Conservation (phyloP, 2,329 filamentous ascomycete species). For the Thelonectria blattea region DNA sequence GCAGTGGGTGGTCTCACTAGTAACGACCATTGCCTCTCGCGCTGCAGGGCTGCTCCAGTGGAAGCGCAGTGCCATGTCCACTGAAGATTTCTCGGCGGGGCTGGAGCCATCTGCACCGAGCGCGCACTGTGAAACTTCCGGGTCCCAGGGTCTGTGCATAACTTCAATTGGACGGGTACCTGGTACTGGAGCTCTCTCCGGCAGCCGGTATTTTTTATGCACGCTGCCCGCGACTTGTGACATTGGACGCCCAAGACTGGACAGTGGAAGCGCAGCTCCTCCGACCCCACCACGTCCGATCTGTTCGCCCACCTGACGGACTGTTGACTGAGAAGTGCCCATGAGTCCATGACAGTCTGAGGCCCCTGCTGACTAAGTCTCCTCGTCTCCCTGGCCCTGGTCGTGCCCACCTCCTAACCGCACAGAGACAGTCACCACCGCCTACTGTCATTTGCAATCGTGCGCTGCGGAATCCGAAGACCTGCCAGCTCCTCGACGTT, state of each 20-base stretch:
- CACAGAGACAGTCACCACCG: conserved; percentile 18
- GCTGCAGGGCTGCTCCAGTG: conserved; percentile 15
- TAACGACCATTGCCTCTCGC: background rate
- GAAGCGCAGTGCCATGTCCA: conserved; percentile 9
- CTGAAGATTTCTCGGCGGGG: conserved; percentile 17
- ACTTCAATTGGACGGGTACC: background rate
- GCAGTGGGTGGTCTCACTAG: conserved; percentile 24
- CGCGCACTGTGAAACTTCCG: too few relatives aligned
- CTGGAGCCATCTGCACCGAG: background rate
- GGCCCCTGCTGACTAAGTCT: conserved; percentile 16
- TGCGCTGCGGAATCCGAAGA: conserved; percentile 16
- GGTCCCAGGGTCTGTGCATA: conserved; percentile 1
- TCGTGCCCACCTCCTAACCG: conserved; percentile 21
- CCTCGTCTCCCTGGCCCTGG: conserved; percentile 14
- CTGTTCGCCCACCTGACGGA: background rate
- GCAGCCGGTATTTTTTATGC: background rate
- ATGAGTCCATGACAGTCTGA: background rate
- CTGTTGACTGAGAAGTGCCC: background rate
- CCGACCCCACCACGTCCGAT: background rate
- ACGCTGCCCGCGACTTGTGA: background rate
- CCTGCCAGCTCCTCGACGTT: conserved; percentile 1
- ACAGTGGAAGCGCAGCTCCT: background rate
- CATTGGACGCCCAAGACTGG: too few relatives aligned
- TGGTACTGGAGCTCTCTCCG: background rate
- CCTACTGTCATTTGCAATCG: conserved; percentile 22